Percentiles rank a stretch among this genome's conserved stretches.
Evolutionary conservation across 129 eudicot species (phyloP).

Genomic region (Cynara cardunculus): DNA sequence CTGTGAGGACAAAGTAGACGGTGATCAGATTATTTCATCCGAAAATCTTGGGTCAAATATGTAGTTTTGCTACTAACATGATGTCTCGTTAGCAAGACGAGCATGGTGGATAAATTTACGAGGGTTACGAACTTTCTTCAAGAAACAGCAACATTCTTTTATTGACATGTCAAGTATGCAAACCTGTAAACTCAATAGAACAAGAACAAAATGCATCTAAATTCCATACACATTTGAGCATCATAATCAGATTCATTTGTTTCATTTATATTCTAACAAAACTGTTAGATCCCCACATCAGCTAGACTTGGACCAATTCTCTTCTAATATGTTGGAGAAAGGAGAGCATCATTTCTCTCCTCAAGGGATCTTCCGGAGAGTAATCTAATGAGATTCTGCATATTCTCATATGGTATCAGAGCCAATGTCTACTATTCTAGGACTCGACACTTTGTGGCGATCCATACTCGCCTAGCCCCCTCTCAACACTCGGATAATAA

Average conservation of each 20-base stretch:
- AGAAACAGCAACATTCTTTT: slow-evolving; percentile 49
- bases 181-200: slow-evolving; percentile 11
- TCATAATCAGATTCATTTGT: neutral
- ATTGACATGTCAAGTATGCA: slow-evolving; percentile 30
- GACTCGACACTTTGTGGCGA: no score
- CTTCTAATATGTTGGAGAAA: no score
- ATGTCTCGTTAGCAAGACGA: slow-evolving; percentile 73
- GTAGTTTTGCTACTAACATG: slow-evolving; percentile 55
- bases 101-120: slow-evolving; percentile 39
- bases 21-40: neutral
- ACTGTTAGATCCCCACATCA: no score
- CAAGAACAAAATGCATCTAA: neutral
- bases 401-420: no score
- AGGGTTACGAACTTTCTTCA: slow-evolving; percentile 34
- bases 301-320: no score
- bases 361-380: no score
- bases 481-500: no score
- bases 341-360: no score
- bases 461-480: no score
- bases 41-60: neutral
- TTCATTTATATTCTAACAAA: neutral
- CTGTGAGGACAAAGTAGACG: slow-evolving; percentile 26
- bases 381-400: no score
- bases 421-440: no score
- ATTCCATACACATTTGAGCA: neutral